phyloP scores from a whole-genome alignment of 2,329 filamentous ascomycete genomes.

The Trichoderma breve region DNA sequence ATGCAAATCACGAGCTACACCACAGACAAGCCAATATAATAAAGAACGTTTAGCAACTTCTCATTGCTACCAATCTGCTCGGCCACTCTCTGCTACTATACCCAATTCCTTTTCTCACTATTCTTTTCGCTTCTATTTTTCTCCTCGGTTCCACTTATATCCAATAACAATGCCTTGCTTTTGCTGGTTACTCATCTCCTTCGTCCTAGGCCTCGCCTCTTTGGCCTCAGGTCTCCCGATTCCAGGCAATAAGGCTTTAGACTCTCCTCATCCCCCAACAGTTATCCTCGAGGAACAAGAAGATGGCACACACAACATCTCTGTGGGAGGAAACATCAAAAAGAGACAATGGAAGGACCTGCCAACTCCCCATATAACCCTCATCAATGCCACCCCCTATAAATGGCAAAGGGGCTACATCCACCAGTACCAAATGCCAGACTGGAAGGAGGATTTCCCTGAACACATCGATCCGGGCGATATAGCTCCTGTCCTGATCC shows the following conservation, averaged over 20 bases:
- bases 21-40: not conserved
- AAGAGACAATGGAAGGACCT: conserved; percentile 14
- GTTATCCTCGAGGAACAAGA: not conserved
- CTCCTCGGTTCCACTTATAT: not conserved
- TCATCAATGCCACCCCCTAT: conserved; percentile 38
- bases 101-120: not conserved
- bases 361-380: conserved; percentile 20
- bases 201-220: not conserved
- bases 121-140: not conserved
- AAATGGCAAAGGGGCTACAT: conserved; percentile 27
- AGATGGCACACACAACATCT: not conserved
- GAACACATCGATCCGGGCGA: conserved; percentile 30
- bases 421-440: conserved; percentile 24
- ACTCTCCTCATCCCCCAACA: not conserved
- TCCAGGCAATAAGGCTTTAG: not conserved
- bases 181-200: not conserved
- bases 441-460: conserved; percentile 28
- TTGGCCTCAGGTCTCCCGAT: not conserved
- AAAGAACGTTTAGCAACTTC: not conserved
- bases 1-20: not conserved
- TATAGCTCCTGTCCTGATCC: conserved; percentile 18
- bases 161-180: not conserved
- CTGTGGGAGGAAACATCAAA: not conserved
- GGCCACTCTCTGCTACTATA: not conserved
- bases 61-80: not conserved